Evolutionary conservation across 805 yeast species (phyloP), one percentile per base, ranked within the genome.

Genomic region (Schwanniomyces vanrijiae): DNA sequence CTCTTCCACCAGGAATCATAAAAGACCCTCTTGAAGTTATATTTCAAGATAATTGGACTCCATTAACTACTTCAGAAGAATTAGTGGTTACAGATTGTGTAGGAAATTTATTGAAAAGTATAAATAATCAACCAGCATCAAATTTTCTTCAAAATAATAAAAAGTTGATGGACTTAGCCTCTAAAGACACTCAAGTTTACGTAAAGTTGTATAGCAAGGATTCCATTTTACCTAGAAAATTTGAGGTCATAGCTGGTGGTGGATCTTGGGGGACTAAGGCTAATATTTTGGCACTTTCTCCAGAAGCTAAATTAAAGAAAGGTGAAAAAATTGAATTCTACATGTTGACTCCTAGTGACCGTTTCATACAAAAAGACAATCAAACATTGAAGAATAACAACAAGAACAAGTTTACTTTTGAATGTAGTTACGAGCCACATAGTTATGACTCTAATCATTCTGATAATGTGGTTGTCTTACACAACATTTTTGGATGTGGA

Each of bases 201-300:
- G 75, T 68, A 6, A 68, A 67, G 47, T 28, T 73, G 11, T 53
- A 51, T 45, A 48, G 55, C 21, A 49, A 37, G 16, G 49, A 46
- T 5, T 43, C 31, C 19, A 42, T 20, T 13, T 34, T 20, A 0
- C 56, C 62, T 3, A 55, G 60, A 44, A 66, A 74, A 45, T 77
- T 67, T 59, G 77, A 79, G 56, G 82, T 85, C 18, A 71, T 82
- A 29, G 90, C 88, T 4, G 90, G 90, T 3, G 90, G 90, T 2
- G 86, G 89, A 2, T 83, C 84, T 2, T 85, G 90, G 90, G 88
- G 89, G 1, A 80, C 83, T 24, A 78, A 84, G 46, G 82, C 86
- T 2, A 79, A 79, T 28, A 78, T 82, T 59, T 69, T 85, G n/a
- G 90, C 82, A 1, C 59, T 85, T 10, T 85, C 85, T 24, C 84